Percentiles rank a stretch among this genome's conserved stretches.
Conservation (phyloP, 2,329 filamentous ascomycete species). For the Apiospora phragmitis region DNA sequence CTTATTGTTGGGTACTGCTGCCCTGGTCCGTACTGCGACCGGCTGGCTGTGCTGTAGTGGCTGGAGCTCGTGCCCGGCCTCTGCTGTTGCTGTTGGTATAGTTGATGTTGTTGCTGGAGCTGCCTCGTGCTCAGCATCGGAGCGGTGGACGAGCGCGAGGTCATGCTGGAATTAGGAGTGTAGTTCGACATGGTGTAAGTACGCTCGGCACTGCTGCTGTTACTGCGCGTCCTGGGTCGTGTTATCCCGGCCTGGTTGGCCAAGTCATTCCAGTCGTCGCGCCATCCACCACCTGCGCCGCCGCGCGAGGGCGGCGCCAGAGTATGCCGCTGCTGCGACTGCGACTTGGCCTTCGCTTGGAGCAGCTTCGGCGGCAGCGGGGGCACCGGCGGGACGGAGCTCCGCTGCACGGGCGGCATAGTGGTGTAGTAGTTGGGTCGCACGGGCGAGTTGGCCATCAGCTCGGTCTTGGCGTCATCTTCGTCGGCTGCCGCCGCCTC, state of each 20-base stretch:
- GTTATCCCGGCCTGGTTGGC: conserved; percentile 19
- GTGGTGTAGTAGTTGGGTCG: conserved; percentile 14
- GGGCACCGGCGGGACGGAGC: conserved; percentile 10
- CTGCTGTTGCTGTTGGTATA: background rate
- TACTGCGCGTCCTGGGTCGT: background rate
- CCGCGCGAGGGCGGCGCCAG: background rate
- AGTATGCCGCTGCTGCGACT: background rate
- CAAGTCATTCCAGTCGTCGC: conserved; percentile 25
- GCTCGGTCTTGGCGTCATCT: conserved; percentile 17
- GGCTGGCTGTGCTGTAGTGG: background rate
- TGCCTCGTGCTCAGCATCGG: background rate
- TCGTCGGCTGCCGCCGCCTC: conserved; percentile 12
- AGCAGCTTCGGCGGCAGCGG: conserved; percentile 14
- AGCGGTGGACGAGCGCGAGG: background rate
- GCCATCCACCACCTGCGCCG: conserved; percentile 19
- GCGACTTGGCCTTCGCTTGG: background rate
- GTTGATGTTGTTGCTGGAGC: background rate
- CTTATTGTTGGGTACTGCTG: background rate
- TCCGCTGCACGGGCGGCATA: background rate
- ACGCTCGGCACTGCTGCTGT: background rate
- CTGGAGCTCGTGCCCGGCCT: background rate
- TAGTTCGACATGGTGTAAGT: conserved; percentile 4
- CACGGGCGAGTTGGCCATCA: conserved; percentile 22
- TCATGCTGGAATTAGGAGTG: background rate
- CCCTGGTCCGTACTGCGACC: background rate